These are phyloP conservation scores for Calonectria pseudoreteaudii DNA, from an alignment of 2,329 filamentous ascomycete genomes.

Conservation along the genomic window DNA sequence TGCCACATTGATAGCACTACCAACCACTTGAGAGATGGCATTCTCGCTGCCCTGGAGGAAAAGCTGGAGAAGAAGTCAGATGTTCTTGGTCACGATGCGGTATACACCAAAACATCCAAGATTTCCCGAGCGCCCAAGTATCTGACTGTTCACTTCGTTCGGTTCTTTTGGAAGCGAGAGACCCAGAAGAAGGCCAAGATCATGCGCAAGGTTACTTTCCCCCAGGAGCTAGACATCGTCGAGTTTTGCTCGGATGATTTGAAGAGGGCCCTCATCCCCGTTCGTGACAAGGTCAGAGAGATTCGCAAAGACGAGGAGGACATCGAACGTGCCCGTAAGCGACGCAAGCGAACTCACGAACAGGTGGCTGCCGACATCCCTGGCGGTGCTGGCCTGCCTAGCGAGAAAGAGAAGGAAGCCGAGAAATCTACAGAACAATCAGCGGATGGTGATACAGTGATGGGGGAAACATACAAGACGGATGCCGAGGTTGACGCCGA, in stretches of 20 bases:
- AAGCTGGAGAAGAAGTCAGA: constrained; percentile 91
- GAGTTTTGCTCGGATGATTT: constrained; percentile 97
- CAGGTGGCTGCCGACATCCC: constrained; percentile 59
- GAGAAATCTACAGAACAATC: constrained; percentile 59
- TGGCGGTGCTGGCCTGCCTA: constrained; percentile 59
- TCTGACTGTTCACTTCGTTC: constrained; percentile 95
- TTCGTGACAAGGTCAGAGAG: constrained; percentile 96
- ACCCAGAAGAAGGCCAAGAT: constrained; percentile 99
- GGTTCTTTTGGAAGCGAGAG: constrained; percentile 97
- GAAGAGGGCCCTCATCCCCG: constrained; percentile 83
- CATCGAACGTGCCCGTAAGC: constrained; percentile 89
- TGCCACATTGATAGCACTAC: constrained; percentile 92
- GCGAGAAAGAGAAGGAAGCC: constrained; percentile 65
- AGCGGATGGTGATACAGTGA: constrained; percentile 75
- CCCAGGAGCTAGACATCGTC: constrained; percentile 89
- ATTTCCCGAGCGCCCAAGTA: constrained; percentile 95
- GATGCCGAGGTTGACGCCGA: constrained; percentile 94
- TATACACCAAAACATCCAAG: constrained; percentile 91
- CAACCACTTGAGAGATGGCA: constrained; percentile 92
- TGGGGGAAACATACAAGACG: constrained; percentile 87
- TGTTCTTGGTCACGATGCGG: constrained; percentile 79
- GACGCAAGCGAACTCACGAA: constrained; percentile 77
- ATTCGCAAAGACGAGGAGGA: constrained; percentile 96
- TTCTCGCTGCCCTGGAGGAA: constrained; percentile 84
- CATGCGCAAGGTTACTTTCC: constrained; percentile 98